phyloP scores from a whole-genome alignment of 495 filamentous ascomycete genomes.

The Penicillium ochrochloron region DNA sequence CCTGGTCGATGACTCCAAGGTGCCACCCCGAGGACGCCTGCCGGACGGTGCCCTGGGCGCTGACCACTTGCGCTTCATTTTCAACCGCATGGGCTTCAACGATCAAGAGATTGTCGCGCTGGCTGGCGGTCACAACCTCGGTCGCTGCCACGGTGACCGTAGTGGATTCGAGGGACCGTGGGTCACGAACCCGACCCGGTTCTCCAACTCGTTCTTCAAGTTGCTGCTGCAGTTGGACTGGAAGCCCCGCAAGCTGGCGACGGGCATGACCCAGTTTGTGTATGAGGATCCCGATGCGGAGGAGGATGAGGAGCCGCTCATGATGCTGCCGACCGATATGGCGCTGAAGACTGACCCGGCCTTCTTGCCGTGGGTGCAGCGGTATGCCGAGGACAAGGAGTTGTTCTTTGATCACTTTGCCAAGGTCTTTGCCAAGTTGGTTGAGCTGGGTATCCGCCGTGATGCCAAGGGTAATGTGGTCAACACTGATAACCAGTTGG shows the following conservation, averaged over 20 bases:
- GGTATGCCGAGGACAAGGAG: constrained; percentile 64
- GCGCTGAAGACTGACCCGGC: constrained; percentile 43
- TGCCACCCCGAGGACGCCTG: constrained; percentile 60
- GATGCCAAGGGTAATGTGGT: constrained; percentile 54
- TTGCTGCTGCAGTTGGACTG: constrained; percentile 59
- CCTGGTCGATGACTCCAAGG: constrained; percentile 58
- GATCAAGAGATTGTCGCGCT: constrained; percentile 68
- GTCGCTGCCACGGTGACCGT: constrained; percentile 63
- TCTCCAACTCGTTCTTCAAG: constrained; percentile 66
- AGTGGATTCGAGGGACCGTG: constrained; percentile 65
- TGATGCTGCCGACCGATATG: constrained; percentile 60
- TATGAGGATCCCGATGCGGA: constrained; percentile 62
- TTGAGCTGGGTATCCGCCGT: constrained; percentile 62
- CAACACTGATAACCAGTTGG: constrained; percentile 57
- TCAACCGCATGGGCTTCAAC: constrained; percentile 68
- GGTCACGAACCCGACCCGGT: constrained; percentile 68
- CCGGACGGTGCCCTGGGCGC: constrained; percentile 64
- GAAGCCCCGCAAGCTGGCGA: constrained; percentile 55
- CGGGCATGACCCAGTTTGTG: constrained; percentile 61
- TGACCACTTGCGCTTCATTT: constrained; percentile 62
- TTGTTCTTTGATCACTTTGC: constrained; percentile 65
- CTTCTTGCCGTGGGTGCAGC: constrained; percentile 57
- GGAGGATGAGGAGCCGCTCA: constrained; percentile 53
- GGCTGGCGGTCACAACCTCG: constrained; percentile 63
- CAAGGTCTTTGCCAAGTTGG: constrained; percentile 63